phyloP scores from a whole-genome alignment of 2,329 filamentous ascomycete species.

The Fusarium continuum region DNA sequence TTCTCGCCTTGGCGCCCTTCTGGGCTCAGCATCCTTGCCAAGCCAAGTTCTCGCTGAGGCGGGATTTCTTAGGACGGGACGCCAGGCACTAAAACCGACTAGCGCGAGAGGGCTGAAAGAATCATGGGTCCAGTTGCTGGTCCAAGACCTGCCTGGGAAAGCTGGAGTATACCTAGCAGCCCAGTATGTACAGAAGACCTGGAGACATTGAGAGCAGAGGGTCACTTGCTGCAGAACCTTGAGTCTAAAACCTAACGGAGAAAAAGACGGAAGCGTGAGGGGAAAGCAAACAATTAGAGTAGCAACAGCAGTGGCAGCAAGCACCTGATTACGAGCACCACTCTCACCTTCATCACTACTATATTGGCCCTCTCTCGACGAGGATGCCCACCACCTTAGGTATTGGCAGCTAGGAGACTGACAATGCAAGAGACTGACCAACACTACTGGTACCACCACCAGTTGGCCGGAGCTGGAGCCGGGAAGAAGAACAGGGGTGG shows the following conservation, averaged over 20 bases:
- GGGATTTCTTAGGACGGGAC: slow-evolving; percentile 44
- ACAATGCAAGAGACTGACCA: slow-evolving; percentile 6
- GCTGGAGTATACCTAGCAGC: slow-evolving; percentile 5
- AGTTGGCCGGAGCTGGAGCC: slow-evolving; percentile 39
- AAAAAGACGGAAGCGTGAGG: background rate
- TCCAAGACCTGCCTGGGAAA: slow-evolving; percentile 12
- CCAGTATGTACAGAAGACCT: background rate
- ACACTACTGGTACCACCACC: slow-evolving; percentile 26
- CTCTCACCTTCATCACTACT: slow-evolving; percentile 3
- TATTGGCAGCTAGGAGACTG: slow-evolving; percentile 23
- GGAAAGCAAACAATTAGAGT: background rate
- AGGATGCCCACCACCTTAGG: slow-evolving; percentile 25
- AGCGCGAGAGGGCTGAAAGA: slow-evolving; percentile 53
- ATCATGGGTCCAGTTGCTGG: slow-evolving; percentile 42
- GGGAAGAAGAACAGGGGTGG: slow-evolving; percentile 34
- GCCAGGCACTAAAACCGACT: slow-evolving; percentile 44
- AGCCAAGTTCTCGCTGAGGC: slow-evolving; percentile 40
- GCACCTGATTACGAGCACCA: background rate
- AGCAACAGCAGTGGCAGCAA: background rate
- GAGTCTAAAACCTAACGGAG: background rate
- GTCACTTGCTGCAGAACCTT: background rate
- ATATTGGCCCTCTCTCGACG: slow-evolving; percentile 6
- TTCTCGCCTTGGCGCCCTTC: slow-evolving; percentile 31
- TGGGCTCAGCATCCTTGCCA: slow-evolving; percentile 18
- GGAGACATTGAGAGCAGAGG: slow-evolving; percentile 1